These are phyloP conservation scores for Pisolithus marmoratus DNA, from an alignment of 768 basidiomycete species.

Conservation along the genomic window DNA sequence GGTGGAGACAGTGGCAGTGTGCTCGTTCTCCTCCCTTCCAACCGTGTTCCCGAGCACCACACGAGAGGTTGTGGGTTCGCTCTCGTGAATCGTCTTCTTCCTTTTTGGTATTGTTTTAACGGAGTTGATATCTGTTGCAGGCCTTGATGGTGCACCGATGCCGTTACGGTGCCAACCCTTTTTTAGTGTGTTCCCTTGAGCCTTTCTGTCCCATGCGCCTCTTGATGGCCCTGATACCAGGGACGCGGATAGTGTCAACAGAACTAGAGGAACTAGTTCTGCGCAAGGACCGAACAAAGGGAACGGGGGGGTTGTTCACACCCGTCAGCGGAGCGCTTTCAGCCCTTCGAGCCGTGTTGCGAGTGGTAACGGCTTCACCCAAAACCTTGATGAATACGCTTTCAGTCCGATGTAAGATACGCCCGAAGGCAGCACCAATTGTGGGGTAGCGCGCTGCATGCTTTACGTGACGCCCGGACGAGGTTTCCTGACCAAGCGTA, in stretches of 20 bases:
- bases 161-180: slow-evolving; percentile 1
- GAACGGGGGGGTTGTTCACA: slow-evolving; percentile 1
- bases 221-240: slow-evolving; percentile 7
- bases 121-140: not conserved
- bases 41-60: not conserved
- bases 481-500: not conserved
- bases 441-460: not conserved
- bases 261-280: slow-evolving; percentile 16
- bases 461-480: not conserved
- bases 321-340: not conserved
- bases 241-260: slow-evolving; percentile 10
- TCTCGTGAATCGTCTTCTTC: not conserved
- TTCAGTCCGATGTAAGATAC: not conserved
- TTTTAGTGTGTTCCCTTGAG: slow-evolving; percentile 1
- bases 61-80: not conserved
- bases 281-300: slow-evolving; percentile 5
- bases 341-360: not conserved
- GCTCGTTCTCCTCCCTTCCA: not conserved
- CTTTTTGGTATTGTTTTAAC: not conserved
- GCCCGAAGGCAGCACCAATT: not conserved
- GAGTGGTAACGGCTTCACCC: not conserved
- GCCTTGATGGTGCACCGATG: not conserved
- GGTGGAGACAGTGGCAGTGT: not conserved
- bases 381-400: not conserved
- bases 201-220: slow-evolving; percentile 11